phyloP scores from a whole-genome alignment of 371 early-diverging fungal species.

The Zancudomyces culisetae region DNA sequence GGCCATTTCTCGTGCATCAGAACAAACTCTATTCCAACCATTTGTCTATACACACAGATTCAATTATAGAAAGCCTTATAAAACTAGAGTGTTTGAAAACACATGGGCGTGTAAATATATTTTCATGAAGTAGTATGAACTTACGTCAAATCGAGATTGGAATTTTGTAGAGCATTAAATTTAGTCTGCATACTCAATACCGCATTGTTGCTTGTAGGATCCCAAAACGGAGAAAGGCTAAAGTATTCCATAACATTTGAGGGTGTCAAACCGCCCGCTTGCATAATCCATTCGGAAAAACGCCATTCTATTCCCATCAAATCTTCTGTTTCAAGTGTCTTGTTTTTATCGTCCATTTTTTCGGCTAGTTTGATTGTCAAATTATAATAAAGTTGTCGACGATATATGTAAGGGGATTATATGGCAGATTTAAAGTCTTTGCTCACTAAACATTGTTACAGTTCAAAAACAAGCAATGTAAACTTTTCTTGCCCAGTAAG shows the following conservation, averaged over 20 bases:
- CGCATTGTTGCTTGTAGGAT: conserved; percentile 86
- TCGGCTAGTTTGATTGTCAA: no score
- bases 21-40: conserved; percentile 79
- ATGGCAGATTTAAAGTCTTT: no score
- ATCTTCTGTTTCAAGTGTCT: no score
- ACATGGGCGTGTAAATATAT: not conserved
- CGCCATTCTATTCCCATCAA: conserved; percentile 35
- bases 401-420: no score
- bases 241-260: conserved; percentile 91
- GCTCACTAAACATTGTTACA: no score
- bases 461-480: no score
- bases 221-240: conserved; percentile 89
- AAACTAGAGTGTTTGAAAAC: not conserved
- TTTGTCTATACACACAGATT: conserved; percentile 28
- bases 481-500: no score
- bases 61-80: not conserved
- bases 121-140: no score
- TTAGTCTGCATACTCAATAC: conserved; percentile 93
- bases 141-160: conserved; percentile 38
- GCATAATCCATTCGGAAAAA: conserved; percentile 33
- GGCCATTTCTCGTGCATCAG: conserved; percentile 58
- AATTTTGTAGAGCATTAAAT: conserved; percentile 62
- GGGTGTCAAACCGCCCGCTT: conserved; percentile 27
- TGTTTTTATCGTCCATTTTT: no score
- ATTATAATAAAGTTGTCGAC: no score